Evolutionary conservation across 1,284 basidiomycete genomes (phyloP).

Genomic region (Rhodotorula glutinis): DNA sequence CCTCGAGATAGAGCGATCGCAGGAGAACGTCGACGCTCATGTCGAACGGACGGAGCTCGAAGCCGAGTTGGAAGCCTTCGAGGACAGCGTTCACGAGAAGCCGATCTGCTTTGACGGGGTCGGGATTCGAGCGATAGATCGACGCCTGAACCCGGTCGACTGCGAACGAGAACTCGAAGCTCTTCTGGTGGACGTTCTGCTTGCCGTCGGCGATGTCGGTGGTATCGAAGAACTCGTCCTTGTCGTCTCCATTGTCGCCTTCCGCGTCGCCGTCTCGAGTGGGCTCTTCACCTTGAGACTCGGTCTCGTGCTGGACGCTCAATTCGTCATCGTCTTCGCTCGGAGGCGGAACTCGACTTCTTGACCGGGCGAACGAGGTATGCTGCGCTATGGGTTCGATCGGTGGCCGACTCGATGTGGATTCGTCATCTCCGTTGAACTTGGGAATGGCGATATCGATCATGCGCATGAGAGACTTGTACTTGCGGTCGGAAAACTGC

Average conservation of each 20-base stretch:
- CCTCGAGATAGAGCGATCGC: conserved; percentile 57
- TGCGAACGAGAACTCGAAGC: conserved; percentile 83
- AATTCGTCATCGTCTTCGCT: conserved; percentile 54
- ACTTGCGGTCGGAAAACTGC: conserved; percentile 77
- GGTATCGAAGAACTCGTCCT: conserved; percentile 72
- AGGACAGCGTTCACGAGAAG: conserved; percentile 76
- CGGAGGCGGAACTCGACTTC: conserved; percentile 47
- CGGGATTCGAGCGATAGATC: conserved; percentile 64
- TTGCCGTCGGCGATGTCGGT: conserved; percentile 61
- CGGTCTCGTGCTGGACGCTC: conserved; percentile 45
- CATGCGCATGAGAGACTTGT: conserved; percentile 88
- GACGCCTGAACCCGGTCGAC: conserved; percentile 84
- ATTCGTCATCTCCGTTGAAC: conserved; percentile 58
- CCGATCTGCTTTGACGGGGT: conserved; percentile 61
- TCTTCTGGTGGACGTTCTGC: conserved; percentile 70
- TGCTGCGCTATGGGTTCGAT: conserved; percentile 9
- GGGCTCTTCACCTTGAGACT: conserved; percentile 16
- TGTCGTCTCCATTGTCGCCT: conserved; percentile 48
- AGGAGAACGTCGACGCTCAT: conserved; percentile 85
- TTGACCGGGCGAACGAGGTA: conserved; percentile 32
- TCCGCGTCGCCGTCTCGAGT: conserved; percentile 22
- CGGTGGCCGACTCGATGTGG: conserved; percentile 23
- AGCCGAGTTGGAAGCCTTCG: conserved; percentile 72
- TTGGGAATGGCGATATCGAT: conserved; percentile 88
- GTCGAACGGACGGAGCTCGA: conserved; percentile 74